These are phyloP conservation scores for Arxiozyma telluris DNA, from an alignment of 1,139 yeast species.

Conservation along the genomic window DNA sequence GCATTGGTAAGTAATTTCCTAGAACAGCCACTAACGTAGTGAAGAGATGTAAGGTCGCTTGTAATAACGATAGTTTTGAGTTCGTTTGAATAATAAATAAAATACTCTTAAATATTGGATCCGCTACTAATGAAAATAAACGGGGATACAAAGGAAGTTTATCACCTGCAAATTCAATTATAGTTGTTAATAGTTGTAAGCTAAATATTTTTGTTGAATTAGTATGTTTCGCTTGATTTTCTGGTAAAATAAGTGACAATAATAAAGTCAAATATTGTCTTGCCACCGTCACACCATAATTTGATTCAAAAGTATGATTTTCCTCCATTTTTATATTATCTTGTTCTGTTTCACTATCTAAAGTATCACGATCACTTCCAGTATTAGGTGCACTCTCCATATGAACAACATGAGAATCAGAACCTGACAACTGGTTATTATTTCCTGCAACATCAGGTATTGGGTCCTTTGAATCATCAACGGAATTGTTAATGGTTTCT, in stretches of 20 bases:
- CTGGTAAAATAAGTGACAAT: conserved; percentile 77
- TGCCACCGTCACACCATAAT: conserved; percentile 33
- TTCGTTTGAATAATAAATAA: conserved; percentile 68
- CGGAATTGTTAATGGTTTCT: not conserved
- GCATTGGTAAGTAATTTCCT: conserved; percentile 52
- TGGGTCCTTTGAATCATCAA: not conserved
- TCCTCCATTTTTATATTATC: conserved; percentile 7
- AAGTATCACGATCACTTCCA: not conserved
- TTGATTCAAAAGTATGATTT: conserved; percentile 7
- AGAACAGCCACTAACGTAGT: conserved; percentile 55
- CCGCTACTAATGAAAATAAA: conserved; percentile 60
- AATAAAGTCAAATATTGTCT: conserved; percentile 51
- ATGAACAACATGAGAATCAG: not conserved
- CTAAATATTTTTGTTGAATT: conserved; percentile 84
- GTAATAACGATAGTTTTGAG: conserved; percentile 57
- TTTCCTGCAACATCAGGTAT: not conserved
- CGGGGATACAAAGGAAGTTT: conserved; percentile 59
- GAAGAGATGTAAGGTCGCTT: conserved; percentile 67
- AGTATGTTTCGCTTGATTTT: conserved; percentile 74
- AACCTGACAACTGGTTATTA: not conserved
- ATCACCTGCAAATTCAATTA: conserved; percentile 74
- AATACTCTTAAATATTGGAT: conserved; percentile 73
- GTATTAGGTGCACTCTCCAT: not conserved
- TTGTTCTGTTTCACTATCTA: not conserved
- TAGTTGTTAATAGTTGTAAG: conserved; percentile 61